Conservation (phyloP, 2,329 filamentous ascomycete genomes). For the Cytospora piceicola region DNA sequence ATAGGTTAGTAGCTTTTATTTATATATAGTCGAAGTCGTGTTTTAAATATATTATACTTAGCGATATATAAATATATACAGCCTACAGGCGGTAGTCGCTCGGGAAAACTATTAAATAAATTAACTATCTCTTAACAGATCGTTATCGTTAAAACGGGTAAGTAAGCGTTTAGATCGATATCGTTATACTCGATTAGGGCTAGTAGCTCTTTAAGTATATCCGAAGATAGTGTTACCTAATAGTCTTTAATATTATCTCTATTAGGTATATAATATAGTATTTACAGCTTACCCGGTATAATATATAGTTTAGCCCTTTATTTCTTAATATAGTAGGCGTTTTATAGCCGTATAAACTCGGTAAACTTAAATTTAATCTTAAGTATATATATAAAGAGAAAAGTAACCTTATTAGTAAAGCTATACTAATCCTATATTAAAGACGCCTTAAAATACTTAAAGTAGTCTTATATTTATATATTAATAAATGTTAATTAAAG, state of each 20-base stretch:
- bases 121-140: background rate
- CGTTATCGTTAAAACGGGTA: background rate
- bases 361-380: background rate
- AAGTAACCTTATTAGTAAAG: background rate
- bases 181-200: background rate
- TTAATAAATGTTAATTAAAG: background rate
- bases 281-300: background rate
- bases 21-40: background rate
- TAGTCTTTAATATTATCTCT: background rate
- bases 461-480: background rate
- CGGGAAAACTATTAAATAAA: background rate
- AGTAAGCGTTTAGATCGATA: background rate
- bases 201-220: background rate
- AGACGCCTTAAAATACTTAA: background rate
- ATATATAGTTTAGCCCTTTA: background rate
- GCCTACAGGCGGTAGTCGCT: background rate
- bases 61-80: background rate
- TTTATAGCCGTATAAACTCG: background rate
- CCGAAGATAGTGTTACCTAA: background rate
- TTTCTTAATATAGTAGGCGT: background rate
- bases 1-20: background rate
- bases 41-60: background rate
- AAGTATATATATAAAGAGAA: background rate
- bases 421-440: background rate
- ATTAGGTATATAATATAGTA: background rate